Conservation (phyloP, 148 eudicot genomes). For the Rhododendron ovatum region DNA sequence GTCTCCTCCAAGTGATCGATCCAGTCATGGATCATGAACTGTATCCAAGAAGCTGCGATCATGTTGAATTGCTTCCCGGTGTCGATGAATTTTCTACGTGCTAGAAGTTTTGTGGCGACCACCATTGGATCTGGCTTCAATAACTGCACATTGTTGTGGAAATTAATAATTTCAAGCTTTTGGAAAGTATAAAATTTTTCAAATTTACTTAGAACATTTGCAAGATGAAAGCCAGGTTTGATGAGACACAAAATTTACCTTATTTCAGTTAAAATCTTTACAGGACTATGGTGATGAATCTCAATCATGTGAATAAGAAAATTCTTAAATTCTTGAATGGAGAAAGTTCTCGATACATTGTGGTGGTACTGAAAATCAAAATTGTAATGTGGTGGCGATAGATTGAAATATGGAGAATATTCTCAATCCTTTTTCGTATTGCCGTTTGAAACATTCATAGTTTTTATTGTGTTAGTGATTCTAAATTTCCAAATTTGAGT, state of each 20-base stretch:
- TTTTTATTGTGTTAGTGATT: too few relatives aligned
- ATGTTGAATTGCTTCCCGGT: constrained; percentile 46
- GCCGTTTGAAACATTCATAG: too few relatives aligned
- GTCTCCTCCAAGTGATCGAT: constrained; percentile 40
- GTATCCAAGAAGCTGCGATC: constrained; percentile 49
- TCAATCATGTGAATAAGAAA: too few relatives aligned
- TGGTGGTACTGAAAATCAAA: too few relatives aligned
- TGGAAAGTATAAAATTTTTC: background rate
- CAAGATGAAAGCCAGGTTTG: background rate
- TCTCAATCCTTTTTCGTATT: too few relatives aligned
- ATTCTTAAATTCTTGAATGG: too few relatives aligned
- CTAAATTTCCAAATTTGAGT: too few relatives aligned
- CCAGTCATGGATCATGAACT: constrained; percentile 54
- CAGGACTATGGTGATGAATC: too few relatives aligned
- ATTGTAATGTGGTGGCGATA: too few relatives aligned
- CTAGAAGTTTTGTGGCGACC: constrained; percentile 44
- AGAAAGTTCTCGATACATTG: too few relatives aligned
- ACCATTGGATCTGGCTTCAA: constrained; percentile 40
- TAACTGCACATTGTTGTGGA: constrained; percentile 23
- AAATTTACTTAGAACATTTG: background rate
- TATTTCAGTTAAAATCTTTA: background rate
- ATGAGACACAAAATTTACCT: background rate
- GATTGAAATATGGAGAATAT: too few relatives aligned
- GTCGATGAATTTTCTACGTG: constrained; percentile 30
- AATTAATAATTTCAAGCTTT: background rate